Evolutionary conservation across 1,284 basidiomycete species (phyloP).

Genomic region (Puccinia horiana): DNA sequence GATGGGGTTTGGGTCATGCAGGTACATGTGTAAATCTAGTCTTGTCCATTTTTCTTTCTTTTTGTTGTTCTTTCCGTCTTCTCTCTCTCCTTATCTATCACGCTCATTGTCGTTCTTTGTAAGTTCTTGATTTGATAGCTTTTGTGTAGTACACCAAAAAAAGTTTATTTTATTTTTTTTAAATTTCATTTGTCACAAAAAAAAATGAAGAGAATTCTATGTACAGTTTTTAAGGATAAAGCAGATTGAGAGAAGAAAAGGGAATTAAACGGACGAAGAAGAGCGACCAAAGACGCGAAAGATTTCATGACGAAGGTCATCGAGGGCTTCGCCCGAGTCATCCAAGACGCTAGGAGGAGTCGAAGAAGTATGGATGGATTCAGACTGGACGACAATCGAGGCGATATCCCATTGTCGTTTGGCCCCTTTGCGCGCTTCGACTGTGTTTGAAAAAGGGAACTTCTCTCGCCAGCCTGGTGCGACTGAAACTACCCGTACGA

Average conservation of each 20-base stretch:
- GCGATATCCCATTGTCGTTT: conserved; percentile 45
- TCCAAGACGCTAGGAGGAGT: background rate
- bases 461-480: conserved; percentile 44
- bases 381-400: conserved; percentile 15
- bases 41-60: too few relatives aligned
- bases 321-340: conserved; percentile 31
- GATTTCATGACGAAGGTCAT: conserved; percentile 31
- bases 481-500: conserved; percentile 22
- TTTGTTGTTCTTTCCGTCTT: too few relatives aligned
- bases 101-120: too few relatives aligned
- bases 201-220: too few relatives aligned
- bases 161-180: too few relatives aligned
- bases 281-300: conserved; percentile 19
- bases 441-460: conserved; percentile 31
- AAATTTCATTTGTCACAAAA: too few relatives aligned
- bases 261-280: background rate
- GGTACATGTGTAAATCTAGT: too few relatives aligned
- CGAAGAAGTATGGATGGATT: background rate
- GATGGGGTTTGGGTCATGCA: too few relatives aligned
- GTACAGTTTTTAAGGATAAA: too few relatives aligned
- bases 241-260: background rate
- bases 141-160: too few relatives aligned
- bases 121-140: too few relatives aligned
- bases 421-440: conserved; percentile 28
- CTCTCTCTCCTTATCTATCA: too few relatives aligned